Percentiles rank a stretch among this genome's conserved stretches.
phyloP scores from a whole-genome alignment of 371 early-diverging fungal species.

The Ordospora pajunii region DNA sequence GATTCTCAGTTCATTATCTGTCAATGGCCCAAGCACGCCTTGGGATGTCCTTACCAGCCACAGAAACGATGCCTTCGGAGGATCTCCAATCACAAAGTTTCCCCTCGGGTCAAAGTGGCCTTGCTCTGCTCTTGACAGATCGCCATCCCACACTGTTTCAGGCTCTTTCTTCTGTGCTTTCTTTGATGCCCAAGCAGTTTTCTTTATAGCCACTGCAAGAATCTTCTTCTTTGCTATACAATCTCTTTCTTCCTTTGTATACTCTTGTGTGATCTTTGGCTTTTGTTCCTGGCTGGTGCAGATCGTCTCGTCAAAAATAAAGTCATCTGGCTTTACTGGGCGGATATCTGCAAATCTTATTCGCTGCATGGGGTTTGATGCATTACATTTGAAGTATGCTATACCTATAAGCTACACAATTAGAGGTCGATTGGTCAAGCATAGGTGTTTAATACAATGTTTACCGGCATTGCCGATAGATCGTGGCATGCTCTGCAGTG shows the following conservation, averaged over 20 bases:
- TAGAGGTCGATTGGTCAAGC: neutral
- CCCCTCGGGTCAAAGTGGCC: conserved; percentile 8
- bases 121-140: conserved; percentile 8
- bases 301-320: neutral
- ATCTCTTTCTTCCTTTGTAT: conserved; percentile 23
- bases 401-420: neutral
- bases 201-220: neutral
- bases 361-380: neutral
- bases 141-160: conserved; percentile 15
- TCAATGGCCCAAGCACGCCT: conserved; percentile 42
- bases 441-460: neutral
- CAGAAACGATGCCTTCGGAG: neutral
- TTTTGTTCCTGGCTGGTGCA: neutral
- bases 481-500: neutral
- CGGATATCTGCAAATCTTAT: neutral
- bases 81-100: conserved; percentile 6
- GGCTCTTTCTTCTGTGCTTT: neutral
- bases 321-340: conserved; percentile 9
- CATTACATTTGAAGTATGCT: too few relatives aligned
- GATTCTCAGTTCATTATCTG: conserved; percentile 25
- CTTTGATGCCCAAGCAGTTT: neutral
- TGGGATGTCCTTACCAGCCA: conserved; percentile 29
- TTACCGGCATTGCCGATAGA: neutral
- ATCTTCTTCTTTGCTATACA: conserved; percentile 18
- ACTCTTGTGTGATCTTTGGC: conserved; percentile 1